Conservation (phyloP, 176 grass and related monocot genomes). For the Poa pratensis region DNA sequence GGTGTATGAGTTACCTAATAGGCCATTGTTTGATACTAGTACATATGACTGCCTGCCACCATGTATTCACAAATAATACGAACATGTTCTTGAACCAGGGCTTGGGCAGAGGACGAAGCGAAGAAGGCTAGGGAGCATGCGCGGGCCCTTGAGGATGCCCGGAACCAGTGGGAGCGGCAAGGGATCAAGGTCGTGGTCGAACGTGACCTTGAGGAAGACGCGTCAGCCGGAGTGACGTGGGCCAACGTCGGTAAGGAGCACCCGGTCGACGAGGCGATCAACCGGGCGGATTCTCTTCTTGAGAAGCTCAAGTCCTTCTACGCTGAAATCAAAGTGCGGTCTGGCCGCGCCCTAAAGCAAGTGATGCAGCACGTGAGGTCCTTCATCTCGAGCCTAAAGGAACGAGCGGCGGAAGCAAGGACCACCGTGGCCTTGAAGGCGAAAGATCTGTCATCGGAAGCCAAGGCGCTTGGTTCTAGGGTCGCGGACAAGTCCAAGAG, state of each 20-base stretch:
- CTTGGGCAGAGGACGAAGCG: conserved; percentile 97
- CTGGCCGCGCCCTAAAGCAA: conserved; percentile 52
- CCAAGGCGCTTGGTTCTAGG: conserved; percentile 39
- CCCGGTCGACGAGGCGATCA: conserved; percentile 55
- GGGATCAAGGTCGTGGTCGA: conserved; percentile 92
- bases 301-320: conserved; percentile 66
- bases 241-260: conserved; percentile 63
- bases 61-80: conserved; percentile 5
- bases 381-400: conserved; percentile 69
- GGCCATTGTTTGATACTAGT: conserved; percentile 17
- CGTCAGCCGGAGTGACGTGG: conserved; percentile 78
- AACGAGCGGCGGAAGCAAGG: conserved; percentile 39
- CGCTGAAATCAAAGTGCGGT: conserved; percentile 57
- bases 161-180: conserved; percentile 72
- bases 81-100: conserved; percentile 57
- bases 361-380: conserved; percentile 66
- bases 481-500: conserved; percentile 44
- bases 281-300: conserved; percentile 51
- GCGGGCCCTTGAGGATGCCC: conserved; percentile 74
- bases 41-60: not conserved
- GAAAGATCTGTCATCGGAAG: conserved; percentile 47
- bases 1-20: conserved; percentile 18
- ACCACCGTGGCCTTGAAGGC: conserved; percentile 44
- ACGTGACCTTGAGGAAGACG: conserved; percentile 63
- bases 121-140: conserved; percentile 88